Base-by-base conservation (phyloP, 345 rosid species). In the Populus euphratica region DNA sequence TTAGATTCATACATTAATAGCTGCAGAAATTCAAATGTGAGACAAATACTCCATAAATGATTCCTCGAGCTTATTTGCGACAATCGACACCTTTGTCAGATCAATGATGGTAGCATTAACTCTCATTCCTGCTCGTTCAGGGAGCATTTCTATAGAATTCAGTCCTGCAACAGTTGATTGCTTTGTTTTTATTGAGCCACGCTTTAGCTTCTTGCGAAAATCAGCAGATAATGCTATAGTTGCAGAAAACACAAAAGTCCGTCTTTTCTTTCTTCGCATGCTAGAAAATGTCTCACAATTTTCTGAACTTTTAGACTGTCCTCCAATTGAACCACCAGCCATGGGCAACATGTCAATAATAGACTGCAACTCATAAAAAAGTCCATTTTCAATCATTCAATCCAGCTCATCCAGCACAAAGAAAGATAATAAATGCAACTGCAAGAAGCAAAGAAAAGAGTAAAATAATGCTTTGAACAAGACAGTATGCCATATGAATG, bases 341-440 rank as follows among this genome's bases (percentile, higher is more conserved):
- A 78, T 64, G 29, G 99, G 99, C 83, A 96, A 92, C 90, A 92
- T 86, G 85, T 96, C 99, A 52, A 93, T 90, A 79, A 96, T 93
- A 72, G 98, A 91, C 87, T 93, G 99, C 87, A 96, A 83, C 87
- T 96, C 99, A 35, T 86, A 91, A 81, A 92, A 96, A 86, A 92
- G 99, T 63, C 98, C 99, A 74, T 82, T 90, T 86, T 96, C 97
- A 76, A 92, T 88, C 99, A 96, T 96, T 82, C 97, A 87, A 81
- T 93, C 99, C 77, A 98, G 98, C 89, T 92, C 99, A 82, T 96
- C 99, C 90, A 96, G 85, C 83, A 92, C 98, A 83, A 93, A 96
- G 85, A 96, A 96, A 33, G 99, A 96, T 74, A 96, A 82, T 12
- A 88, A 90, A 87, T 92, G 99, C 72, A 96, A 77, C 99, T 96